These are phyloP conservation scores for Pseudocercospora pini-densiflorae DNA, from an alignment of 2,329 filamentous ascomycete genomes.

Conservation along the genomic window DNA sequence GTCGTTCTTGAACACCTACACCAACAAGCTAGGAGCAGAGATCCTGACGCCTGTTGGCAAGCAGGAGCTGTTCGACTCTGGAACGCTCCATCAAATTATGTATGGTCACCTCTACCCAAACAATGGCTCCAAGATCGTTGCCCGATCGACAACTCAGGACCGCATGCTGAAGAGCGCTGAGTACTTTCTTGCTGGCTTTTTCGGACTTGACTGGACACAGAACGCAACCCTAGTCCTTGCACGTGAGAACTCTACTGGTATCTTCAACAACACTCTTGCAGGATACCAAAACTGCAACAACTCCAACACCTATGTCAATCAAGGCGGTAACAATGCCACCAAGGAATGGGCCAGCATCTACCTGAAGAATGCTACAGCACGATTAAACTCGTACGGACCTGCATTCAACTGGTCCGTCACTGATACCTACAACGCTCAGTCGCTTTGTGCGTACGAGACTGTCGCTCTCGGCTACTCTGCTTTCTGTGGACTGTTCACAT, in stretches of 20 bases:
- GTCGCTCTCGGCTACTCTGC: constrained; percentile 75
- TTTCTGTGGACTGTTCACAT: constrained; percentile 77
- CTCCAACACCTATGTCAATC: constrained; percentile 52
- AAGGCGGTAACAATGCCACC: constrained; percentile 59
- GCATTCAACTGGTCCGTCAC: constrained; percentile 62
- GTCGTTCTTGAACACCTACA: constrained; percentile 71
- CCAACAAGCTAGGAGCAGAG: constrained; percentile 69
- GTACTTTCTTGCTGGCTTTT: constrained; percentile 79
- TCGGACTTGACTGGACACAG: constrained; percentile 73
- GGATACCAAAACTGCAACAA: constrained; percentile 72
- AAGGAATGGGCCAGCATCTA: constrained; percentile 67
- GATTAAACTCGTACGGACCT: constrained; percentile 55
- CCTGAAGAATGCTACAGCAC: constrained; percentile 65
- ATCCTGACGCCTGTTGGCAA: constrained; percentile 75
- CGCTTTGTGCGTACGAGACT: constrained; percentile 77
- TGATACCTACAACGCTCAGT: constrained; percentile 71
- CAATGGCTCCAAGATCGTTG: constrained; percentile 72
- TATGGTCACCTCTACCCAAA: constrained; percentile 71
- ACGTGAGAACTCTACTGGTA: constrained; percentile 59
- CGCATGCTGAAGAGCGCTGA: constrained; percentile 78
- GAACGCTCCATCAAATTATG: constrained; percentile 73
- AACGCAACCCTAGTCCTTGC: constrained; percentile 55
- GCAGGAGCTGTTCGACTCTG: constrained; percentile 63
- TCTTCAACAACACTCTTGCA: constrained; percentile 70
- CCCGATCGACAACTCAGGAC: constrained; percentile 74